phyloP scores from a whole-genome alignment of 164 flowering plant genomes.

The Umbellularia californica region DNA sequence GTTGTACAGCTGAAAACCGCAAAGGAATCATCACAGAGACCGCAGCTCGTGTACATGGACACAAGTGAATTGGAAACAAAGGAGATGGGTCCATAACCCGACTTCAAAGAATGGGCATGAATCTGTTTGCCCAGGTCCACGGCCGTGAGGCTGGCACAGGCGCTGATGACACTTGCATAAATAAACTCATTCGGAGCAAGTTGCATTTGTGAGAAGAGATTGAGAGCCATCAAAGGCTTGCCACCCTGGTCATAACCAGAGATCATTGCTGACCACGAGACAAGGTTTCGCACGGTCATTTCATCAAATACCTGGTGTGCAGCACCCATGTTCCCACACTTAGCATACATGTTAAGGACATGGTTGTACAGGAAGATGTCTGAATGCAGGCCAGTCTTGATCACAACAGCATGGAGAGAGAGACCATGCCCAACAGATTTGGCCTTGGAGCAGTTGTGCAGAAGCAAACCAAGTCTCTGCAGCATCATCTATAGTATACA shows the following conservation, averaged over 20 bases:
- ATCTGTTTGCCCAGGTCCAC: constrained; percentile 42
- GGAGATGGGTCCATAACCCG: constrained; percentile 33
- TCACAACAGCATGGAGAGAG: constrained; percentile 47
- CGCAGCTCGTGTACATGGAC: constrained; percentile 58
- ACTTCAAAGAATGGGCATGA: constrained; percentile 48
- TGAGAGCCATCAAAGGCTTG: constrained; percentile 34
- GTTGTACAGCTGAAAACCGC: constrained; percentile 15
- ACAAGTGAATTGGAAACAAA: constrained; percentile 70
- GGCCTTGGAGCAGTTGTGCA: constrained; percentile 47
- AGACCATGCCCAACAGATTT: constrained; percentile 35
- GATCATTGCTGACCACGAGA: constrained; percentile 74
- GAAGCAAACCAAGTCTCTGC: constrained; percentile 32
- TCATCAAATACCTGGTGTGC: constrained; percentile 55
- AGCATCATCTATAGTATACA: constrained; percentile 24
- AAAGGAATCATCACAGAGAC: constrained; percentile 42
- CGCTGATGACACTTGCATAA: constrained; percentile 49
- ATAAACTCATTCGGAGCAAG: constrained; percentile 55
- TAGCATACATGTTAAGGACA: constrained; percentile 63
- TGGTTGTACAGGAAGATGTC: constrained; percentile 51
- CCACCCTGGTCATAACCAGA: constrained; percentile 63
- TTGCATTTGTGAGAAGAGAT: constrained; percentile 33
- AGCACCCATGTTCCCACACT: constrained; percentile 31
- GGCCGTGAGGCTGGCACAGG: constrained; percentile 41
- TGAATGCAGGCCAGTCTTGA: constrained; percentile 35
- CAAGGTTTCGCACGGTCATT: constrained; percentile 59